phyloP scores from a whole-genome alignment of 495 filamentous ascomycete genomes.

The Annulohypoxylon maeteangense region DNA sequence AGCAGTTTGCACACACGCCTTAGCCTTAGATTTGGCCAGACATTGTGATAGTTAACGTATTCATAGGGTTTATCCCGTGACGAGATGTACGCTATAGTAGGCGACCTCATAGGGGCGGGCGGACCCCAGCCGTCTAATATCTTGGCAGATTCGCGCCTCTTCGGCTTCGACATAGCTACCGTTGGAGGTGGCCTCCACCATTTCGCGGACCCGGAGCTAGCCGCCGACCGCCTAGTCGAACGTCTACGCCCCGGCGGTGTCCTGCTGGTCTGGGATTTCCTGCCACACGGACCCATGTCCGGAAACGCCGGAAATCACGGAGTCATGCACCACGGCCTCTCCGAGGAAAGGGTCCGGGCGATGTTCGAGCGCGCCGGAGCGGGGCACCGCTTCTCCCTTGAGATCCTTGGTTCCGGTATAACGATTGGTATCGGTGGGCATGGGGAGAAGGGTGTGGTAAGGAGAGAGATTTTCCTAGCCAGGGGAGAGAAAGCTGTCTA shows the following conservation, averaged over 20 bases:
- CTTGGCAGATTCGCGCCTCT: conserved; percentile 61
- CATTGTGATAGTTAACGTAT: conserved; percentile 12
- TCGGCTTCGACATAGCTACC: conserved; percentile 70
- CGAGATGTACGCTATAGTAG: conserved; percentile 67
- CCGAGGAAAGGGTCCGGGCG: conserved; percentile 59
- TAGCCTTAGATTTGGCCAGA: not conserved
- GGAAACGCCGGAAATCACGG: conserved; percentile 55
- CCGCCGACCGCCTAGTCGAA: conserved; percentile 65
- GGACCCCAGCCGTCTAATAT: conserved; percentile 49
- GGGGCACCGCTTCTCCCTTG: conserved; percentile 54
- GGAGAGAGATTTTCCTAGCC: conserved; percentile 47
- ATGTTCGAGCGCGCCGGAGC: conserved; percentile 65
- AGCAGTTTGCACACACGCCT: not conserved
- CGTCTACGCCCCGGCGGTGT: conserved; percentile 71
- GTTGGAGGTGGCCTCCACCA: conserved; percentile 79
- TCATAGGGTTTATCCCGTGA: conserved; percentile 57
- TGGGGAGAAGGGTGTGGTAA: conserved; percentile 20
- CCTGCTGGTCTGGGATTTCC: conserved; percentile 72
- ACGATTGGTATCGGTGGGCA: conserved; percentile 32
- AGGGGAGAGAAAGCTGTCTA: conserved; percentile 43
- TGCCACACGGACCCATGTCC: conserved; percentile 55
- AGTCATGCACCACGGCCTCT: conserved; percentile 68
- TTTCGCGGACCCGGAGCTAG: conserved; percentile 69
- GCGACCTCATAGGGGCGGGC: conserved; percentile 63
- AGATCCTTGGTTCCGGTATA: conserved; percentile 48